Percentiles rank a stretch among this genome's conserved stretches.
Evolutionary conservation across 768 basidiomycete genomes (phyloP).

Genomic region (Tylopilus sp.): DNA sequence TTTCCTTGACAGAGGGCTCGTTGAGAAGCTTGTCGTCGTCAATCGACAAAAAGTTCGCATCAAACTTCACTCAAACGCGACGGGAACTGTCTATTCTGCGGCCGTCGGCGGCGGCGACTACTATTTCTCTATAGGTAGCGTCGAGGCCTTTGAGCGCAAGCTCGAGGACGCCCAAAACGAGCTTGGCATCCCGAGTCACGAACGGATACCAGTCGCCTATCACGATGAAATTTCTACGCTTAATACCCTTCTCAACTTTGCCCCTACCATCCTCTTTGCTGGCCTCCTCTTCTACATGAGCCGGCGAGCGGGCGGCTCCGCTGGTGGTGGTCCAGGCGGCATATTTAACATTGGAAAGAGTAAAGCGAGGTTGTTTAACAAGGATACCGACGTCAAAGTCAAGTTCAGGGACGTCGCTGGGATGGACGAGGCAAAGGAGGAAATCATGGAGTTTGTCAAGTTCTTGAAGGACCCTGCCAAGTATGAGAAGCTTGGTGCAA

Average conservation of each 20-base stretch:
- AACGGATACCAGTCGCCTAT: conserved; percentile 96
- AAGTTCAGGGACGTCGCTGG: conserved; percentile 98
- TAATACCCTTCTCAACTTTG: conserved; percentile 82
- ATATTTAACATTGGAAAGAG: conserved; percentile 98
- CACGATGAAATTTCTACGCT: conserved; percentile 89
- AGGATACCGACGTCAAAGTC: conserved; percentile 90
- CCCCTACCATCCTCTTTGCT: conserved; percentile 89
- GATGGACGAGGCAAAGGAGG: conserved; percentile 99
- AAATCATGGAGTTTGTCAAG: conserved; percentile 99
- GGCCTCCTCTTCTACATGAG: conserved; percentile 90
- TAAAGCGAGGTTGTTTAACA: conserved; percentile 91
- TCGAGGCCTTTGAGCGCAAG: conserved; percentile 95
- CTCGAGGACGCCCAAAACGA: conserved; percentile 92
- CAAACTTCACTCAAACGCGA: conserved; percentile 88
- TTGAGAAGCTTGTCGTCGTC: conserved; percentile 89
- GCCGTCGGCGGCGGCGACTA: conserved; percentile 60
- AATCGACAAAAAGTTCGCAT: conserved; percentile 90
- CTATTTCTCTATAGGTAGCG: conserved; percentile 95
- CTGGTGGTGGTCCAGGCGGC: conserved; percentile 71
- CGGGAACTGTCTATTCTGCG: conserved; percentile 70
- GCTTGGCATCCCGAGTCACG: conserved; percentile 85
- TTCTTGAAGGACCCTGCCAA: conserved; percentile 94
- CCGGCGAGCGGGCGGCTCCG: conserved; percentile 58
- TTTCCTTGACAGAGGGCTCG: conserved; percentile 93
- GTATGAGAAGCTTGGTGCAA: conserved; percentile 96